Percentiles rank a stretch among this genome's conserved stretches.
phyloP scores from a whole-genome alignment of 2,329 filamentous ascomycete species.

The Trichoderma gracile region DNA sequence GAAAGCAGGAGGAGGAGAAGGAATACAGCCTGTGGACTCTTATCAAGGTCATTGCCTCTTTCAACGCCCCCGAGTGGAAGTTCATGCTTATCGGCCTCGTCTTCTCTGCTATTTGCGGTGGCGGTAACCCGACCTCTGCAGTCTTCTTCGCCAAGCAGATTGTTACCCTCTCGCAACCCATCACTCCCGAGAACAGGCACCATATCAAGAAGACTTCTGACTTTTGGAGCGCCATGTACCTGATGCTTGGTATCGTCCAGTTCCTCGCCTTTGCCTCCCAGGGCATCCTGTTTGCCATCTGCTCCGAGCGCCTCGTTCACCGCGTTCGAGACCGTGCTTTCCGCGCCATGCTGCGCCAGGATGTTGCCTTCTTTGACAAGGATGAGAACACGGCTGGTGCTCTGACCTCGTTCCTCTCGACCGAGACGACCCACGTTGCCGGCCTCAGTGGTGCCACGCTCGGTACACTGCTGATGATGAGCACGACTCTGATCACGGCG shows the following conservation, averaged over 20 bases:
- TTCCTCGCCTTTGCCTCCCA: conserved; percentile 69
- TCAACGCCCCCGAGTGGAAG: conserved; percentile 73
- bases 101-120: conserved; percentile 75
- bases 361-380: conserved; percentile 87
- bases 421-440: conserved; percentile 84
- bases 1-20: conserved; percentile 48
- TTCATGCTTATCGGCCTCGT: conserved; percentile 74
- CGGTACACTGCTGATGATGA: conserved; percentile 79
- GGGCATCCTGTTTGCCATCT: conserved; percentile 75
- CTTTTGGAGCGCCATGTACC: conserved; percentile 88
- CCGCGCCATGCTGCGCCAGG: conserved; percentile 84
- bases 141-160: conserved; percentile 92
- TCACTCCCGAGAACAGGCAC: conserved; percentile 50
- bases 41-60: conserved; percentile 75
- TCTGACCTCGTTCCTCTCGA: conserved; percentile 84
- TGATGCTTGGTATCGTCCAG: conserved; percentile 76
- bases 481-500: conserved; percentile 75
- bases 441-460: conserved; percentile 89
- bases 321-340: conserved; percentile 85
- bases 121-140: conserved; percentile 67
- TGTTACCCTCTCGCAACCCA: conserved; percentile 62
- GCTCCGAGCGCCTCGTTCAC: conserved; percentile 81
- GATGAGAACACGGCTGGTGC: conserved; percentile 89
- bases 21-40: conserved; percentile 74
- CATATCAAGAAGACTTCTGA: conserved; percentile 70